Percentiles rank a stretch among this genome's conserved stretches.
Evolutionary conservation across 73 alveolate genomes (phyloP).

Genomic region (Paramecium primaurelia): DNA sequence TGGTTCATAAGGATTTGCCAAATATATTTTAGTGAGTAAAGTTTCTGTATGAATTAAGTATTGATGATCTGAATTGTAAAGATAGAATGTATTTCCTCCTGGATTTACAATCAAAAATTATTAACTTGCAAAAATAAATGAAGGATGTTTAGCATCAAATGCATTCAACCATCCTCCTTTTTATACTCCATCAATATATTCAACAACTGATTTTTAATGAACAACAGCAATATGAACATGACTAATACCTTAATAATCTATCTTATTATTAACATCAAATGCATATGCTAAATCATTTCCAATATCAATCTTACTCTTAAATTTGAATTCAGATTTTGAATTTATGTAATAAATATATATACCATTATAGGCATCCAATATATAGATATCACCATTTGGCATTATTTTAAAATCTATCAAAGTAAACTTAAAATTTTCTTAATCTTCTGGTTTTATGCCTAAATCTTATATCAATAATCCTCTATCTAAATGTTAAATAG

Average conservation of each 20-base stretch:
- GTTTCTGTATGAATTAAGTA: background rate
- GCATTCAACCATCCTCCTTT: background rate
- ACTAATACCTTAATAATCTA: background rate
- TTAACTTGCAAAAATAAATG: background rate
- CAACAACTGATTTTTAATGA: background rate
- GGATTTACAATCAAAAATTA: background rate
- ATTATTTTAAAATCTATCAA: background rate
- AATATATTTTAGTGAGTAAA: background rate
- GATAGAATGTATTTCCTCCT: background rate
- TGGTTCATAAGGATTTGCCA: conserved; percentile 43
- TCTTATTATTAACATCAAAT: background rate
- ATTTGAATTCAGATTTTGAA: background rate
- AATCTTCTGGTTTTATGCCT: background rate
- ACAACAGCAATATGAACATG: background rate
- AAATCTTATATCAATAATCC: background rate
- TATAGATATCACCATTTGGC: conserved; percentile 18
- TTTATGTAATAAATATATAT: background rate
- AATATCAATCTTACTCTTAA: background rate
- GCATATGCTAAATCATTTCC: background rate
- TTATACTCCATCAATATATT: conserved; percentile 4
- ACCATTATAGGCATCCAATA: conserved; percentile 28
- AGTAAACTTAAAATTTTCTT: background rate
- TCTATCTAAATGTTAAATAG: background rate
- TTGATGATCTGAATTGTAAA: background rate
- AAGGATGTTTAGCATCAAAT: background rate